These are phyloP conservation scores for Monilinia fructicola DNA, from an alignment of 2,329 filamentous ascomycete genomes.

Conservation along the genomic window DNA sequence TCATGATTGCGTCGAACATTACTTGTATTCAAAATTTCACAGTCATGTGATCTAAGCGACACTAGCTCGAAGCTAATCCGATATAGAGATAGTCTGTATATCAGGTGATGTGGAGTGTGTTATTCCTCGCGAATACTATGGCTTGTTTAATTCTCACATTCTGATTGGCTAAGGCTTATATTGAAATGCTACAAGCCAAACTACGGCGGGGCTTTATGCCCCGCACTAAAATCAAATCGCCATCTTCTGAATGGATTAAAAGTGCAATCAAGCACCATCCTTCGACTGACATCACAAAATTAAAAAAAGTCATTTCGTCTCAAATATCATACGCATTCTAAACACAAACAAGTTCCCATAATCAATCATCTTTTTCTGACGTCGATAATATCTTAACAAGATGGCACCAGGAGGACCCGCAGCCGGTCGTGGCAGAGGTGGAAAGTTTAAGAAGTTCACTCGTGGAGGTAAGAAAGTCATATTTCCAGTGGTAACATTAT, in stretches of 20 bases:
- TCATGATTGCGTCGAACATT: neutral
- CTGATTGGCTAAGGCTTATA: neutral
- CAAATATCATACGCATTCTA: neutral
- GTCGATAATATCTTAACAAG: constrained; percentile 13
- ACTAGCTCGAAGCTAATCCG: neutral
- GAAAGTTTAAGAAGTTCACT: constrained; percentile 92
- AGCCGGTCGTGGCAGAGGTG: constrained; percentile 65
- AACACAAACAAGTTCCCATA: neutral
- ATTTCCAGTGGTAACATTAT: no score
- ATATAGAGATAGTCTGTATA: no score
- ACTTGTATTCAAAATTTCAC: constrained; percentile 9
- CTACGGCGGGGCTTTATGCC: constrained; percentile 8
- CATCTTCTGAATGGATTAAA: constrained; percentile 12
- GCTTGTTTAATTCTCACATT: neutral
- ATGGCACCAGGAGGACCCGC: constrained; percentile 53
- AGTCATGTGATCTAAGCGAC: constrained; percentile 17
- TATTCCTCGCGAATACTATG: neutral
- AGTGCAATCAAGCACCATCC: constrained; percentile 2
- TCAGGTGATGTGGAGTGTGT: neutral
- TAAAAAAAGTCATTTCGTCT: neutral
- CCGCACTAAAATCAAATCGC: constrained; percentile 13
- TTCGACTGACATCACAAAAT: constrained; percentile 14
- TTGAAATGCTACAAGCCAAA: neutral
- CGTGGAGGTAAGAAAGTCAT: constrained; percentile 68
- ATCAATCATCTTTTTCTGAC: neutral